Evolutionary conservation across 2,329 filamentous ascomycete species (phyloP), one percentile per base, ranked within the genome.

Genomic region (Xylaria sp.): DNA sequence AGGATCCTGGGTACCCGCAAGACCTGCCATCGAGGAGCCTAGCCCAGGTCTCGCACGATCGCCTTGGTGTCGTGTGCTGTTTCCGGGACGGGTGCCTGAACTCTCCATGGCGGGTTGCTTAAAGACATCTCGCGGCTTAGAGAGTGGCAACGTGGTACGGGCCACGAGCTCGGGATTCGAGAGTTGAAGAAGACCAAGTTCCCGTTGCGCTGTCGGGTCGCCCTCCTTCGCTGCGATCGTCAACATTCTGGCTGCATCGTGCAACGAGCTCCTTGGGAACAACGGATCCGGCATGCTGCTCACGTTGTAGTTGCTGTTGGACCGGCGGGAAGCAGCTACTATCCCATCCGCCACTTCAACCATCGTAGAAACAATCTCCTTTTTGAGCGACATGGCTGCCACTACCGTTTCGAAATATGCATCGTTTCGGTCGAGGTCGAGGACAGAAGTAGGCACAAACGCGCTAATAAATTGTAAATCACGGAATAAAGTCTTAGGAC

Each of bases 171-270:
- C 92, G 0, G 95, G 93, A 68, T 96, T 90, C 0, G 92, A 95
- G 38, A 99, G 85, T 74, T 97, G 98, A 71, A 98, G 90, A 64
- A 97, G 90, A 1, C 91, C 95, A 15, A 99, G 84, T 77, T 99
- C 95, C 52, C 95, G 88, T 78, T 98, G 93, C 4, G 94, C 93
- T 11, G 91, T 90, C 0, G 93, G 85, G 63, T 93, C 87, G 38
- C 94, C 93, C 77, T 99, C 95, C 74, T 93, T 95, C 15, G 95
- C 95, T 1, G 93, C 94, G 73, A 97, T 95, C 64, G 92, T 90
- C 83, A 92, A 92, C 88, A 98, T 95, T 68, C 85, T 87, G 2
- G 91, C 93, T 0, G 93, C 94, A 73, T 97, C 92, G 43, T 87
- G 83, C 73, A 95, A 86, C 58, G 85, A 87, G 76, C 92, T 69